Evolutionary conservation across 2,329 filamentous ascomycete genomes (phyloP), one percentile per base, ranked within the genome.

Genomic region (Aspergillus hiratsukae): DNA sequence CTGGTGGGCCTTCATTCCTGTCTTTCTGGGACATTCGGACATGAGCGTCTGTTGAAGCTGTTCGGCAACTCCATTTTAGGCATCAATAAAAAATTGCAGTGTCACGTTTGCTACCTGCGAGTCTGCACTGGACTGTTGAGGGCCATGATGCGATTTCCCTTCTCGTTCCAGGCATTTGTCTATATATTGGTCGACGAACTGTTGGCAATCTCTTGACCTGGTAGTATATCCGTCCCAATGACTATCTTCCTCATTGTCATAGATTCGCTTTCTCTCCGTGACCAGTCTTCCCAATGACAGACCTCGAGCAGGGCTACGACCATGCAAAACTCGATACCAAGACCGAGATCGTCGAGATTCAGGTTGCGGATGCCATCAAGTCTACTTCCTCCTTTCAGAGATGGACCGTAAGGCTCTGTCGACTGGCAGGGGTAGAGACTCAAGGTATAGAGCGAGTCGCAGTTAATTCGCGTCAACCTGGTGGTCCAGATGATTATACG

Each of bases 381-480:
- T 23, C 11, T 11, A 23, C 41, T 10, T 23, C 41, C 19, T 23
- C 19, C 21, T 23, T 23, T 17, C n/a, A 23, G 7, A 19, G 19
- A 45, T 45, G 41, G 41, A 23, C 19, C 21, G 8, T 17, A 21
- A 23, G 21, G 41, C 41, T 52, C 17, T 23, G 43, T 31, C 52
- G 50, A 31, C 2, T 58, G 5, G 53, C 48, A 7, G 55, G 58
- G 35, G n/a, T 58, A n/a, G 58, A 59, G 45, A 54, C 52, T 41
- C 50, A 55, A 50, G 58, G 58, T 17, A 59, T 59, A 46, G 52
- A 58, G 25, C 58, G 51, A 8, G 55, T 59, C 11, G 31, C 45
- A 31, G 49, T 49, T 25, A 21, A 59, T 51, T 49, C 57, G 40
- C 58, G 58, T 14, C 58, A 58, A 9, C 23, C 52, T 37, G 27